These are phyloP conservation scores for Candida dubliniensis DNA, from an alignment of 1,139 yeast species.

Conservation along the genomic window DNA sequence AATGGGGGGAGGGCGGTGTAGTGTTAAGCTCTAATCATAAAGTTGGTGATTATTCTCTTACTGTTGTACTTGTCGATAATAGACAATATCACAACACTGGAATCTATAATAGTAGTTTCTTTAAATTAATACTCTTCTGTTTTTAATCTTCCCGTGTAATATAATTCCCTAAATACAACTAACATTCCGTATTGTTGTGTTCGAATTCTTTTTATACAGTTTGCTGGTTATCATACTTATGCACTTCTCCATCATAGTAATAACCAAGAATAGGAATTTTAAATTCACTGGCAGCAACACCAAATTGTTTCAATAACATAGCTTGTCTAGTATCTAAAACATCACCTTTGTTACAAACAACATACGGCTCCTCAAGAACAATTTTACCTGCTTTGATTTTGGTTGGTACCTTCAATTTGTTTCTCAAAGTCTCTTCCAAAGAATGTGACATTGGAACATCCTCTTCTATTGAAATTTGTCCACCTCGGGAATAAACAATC, in stretches of 20 bases:
- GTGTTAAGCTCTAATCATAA: too few relatives aligned
- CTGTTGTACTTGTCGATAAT: too few relatives aligned
- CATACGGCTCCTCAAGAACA: slow-evolving; percentile 68
- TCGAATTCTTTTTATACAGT: too few relatives aligned
- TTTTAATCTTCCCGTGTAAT: background rate
- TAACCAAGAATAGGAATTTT: slow-evolving; percentile 77
- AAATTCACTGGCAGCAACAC: slow-evolving; percentile 90
- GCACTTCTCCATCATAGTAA: slow-evolving; percentile 57
- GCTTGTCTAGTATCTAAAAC: slow-evolving; percentile 88
- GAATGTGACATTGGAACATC: slow-evolving; percentile 98
- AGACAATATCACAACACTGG: too few relatives aligned
- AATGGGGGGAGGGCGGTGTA: too few relatives aligned
- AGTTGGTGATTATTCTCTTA: too few relatives aligned
- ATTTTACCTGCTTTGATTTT: slow-evolving; percentile 88
- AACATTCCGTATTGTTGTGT: too few relatives aligned
- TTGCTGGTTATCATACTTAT: slow-evolving; percentile 17
- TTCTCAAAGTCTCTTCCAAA: slow-evolving; percentile 87
- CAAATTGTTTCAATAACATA: slow-evolving; percentile 87
- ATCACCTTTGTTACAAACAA: slow-evolving; percentile 80
- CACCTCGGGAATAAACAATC: slow-evolving; percentile 90
- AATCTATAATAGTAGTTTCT: too few relatives aligned
- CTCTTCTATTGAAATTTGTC: slow-evolving; percentile 83
- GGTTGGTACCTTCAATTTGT: slow-evolving; percentile 87
- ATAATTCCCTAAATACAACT: too few relatives aligned
- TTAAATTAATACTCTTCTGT: background rate